phyloP scores from a whole-genome alignment of 2,329 filamentous ascomycete species.

The Lojkania enalia region DNA sequence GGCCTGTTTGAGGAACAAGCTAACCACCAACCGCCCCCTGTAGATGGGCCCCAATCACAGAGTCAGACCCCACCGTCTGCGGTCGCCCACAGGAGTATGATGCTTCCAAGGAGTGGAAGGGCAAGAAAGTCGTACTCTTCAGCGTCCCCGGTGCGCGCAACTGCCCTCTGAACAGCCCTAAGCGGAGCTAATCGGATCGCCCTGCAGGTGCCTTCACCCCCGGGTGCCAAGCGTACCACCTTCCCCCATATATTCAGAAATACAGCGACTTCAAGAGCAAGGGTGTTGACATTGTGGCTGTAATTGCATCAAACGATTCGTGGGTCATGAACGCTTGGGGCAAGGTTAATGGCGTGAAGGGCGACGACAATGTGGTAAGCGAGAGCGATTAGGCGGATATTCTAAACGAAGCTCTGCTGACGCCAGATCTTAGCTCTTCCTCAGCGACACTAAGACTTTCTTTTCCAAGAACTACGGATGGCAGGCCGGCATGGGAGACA shows the following conservation, averaged over 20 bases:
- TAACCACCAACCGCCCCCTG: neutral
- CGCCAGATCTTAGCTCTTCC: slow-evolving; percentile 65
- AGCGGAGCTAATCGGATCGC: neutral
- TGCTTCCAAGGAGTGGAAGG: slow-evolving; percentile 73
- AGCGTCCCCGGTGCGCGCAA: slow-evolving; percentile 60
- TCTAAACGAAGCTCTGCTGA: neutral
- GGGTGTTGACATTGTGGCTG: slow-evolving; percentile 79
- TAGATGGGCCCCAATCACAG: slow-evolving; percentile 78
- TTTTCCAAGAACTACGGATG: slow-evolving; percentile 82
- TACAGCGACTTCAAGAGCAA: slow-evolving; percentile 72
- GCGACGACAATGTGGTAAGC: slow-evolving; percentile 64
- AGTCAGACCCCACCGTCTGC: slow-evolving; percentile 72
- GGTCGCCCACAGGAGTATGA: slow-evolving; percentile 78
- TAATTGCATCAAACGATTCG: slow-evolving; percentile 82
- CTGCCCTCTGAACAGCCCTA: neutral
- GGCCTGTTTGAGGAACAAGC: too few species aligned
- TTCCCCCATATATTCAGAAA: slow-evolving; percentile 78
- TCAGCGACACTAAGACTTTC: slow-evolving; percentile 70
- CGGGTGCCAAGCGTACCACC: slow-evolving; percentile 78
- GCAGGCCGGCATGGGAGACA: slow-evolving; percentile 67
- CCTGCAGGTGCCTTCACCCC: slow-evolving; percentile 76
- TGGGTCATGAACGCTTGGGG: slow-evolving; percentile 89
- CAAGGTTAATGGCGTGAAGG: slow-evolving; percentile 80
- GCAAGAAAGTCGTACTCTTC: slow-evolving; percentile 73
- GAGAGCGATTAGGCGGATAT: neutral